A percentile compares a stretch with the other conserved stretches of the same genome.
These are phyloP conservation scores for Torrubiellomyces zombiae DNA, from an alignment of 2,329 filamentous ascomycete genomes.

Conservation along the genomic window DNA sequence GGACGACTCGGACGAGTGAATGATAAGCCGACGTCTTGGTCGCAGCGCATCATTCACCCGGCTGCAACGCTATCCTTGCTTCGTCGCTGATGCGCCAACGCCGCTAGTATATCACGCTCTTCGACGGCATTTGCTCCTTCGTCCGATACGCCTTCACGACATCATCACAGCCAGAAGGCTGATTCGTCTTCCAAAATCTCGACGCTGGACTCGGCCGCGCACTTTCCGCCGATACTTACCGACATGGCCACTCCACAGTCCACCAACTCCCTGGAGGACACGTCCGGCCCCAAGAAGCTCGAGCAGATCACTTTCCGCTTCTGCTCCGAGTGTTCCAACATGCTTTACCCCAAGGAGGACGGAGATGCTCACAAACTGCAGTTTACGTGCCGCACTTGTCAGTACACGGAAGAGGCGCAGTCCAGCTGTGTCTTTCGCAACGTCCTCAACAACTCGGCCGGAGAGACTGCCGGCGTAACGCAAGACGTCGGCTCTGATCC, in stretches of 20 bases:
- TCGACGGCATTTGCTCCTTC: too few species aligned
- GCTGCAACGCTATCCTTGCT: too few species aligned
- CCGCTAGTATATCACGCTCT: too few species aligned
- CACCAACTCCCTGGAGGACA: constrained; percentile 24
- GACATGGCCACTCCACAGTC: constrained; percentile 42
- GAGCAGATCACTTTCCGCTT: constrained; percentile 94
- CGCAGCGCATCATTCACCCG: too few species aligned
- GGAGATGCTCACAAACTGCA: constrained; percentile 66
- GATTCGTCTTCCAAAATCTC: too few species aligned
- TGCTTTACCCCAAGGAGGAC: constrained; percentile 96
- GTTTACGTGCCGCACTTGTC: constrained; percentile 91
- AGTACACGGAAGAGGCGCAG: constrained; percentile 72
- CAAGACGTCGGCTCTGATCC: constrained; percentile 95
- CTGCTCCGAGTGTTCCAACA: constrained; percentile 97
- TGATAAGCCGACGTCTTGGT: too few species aligned
- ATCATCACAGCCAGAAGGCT: too few species aligned
- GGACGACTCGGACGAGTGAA: too few species aligned
- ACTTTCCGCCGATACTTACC: too few species aligned
- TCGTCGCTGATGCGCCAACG: too few species aligned
- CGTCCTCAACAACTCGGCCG: constrained; percentile 75
- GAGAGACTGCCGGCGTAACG: constrained; percentile 92
- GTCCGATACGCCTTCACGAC: too few species aligned
- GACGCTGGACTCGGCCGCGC: too few species aligned
- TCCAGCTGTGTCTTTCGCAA: constrained; percentile 94
- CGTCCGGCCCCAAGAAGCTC: constrained; percentile 30